Conservation (phyloP, 2,329 filamentous ascomycete species). For the Pseudocercospora eumusae region DNA sequence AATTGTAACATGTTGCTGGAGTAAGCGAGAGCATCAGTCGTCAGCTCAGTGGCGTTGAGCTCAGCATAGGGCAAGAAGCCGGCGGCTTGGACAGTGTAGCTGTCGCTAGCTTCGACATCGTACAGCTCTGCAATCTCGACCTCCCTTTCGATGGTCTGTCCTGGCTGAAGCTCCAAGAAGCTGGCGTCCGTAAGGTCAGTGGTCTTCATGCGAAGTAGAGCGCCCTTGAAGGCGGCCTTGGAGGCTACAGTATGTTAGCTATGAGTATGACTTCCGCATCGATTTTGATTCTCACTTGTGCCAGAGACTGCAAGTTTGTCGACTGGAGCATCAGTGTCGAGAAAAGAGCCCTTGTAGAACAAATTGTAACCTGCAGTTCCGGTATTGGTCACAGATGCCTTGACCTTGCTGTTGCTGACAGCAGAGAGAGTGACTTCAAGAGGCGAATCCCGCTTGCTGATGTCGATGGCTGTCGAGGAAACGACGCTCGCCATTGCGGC, state of each 20-base stretch:
- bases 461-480: slow-evolving; percentile 24
- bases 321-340: slow-evolving; percentile 30
- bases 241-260: neutral
- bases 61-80: slow-evolving; percentile 60
- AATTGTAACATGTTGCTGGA: slow-evolving; percentile 61
- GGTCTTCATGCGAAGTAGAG: slow-evolving; percentile 54
- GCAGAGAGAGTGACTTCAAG: slow-evolving; percentile 31
- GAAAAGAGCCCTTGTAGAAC: slow-evolving; percentile 34
- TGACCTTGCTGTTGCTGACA: slow-evolving; percentile 32
- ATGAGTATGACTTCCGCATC: neutral
- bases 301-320: slow-evolving; percentile 31
- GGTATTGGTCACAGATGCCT: slow-evolving; percentile 33
- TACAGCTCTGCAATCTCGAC: slow-evolving; percentile 61
- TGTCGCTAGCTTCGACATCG: slow-evolving; percentile 44
- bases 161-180: slow-evolving; percentile 53
- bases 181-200: slow-evolving; percentile 49
- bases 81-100: slow-evolving; percentile 12
- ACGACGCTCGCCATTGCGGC: slow-evolving; percentile 19
- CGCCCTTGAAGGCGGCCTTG: slow-evolving; percentile 51
- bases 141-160: slow-evolving; percentile 53
- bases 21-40: slow-evolving; percentile 56
- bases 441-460: slow-evolving; percentile 30
- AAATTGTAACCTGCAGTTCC: slow-evolving; percentile 31
- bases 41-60: slow-evolving; percentile 54
- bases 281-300: slow-evolving; percentile 18